phyloP scores from a whole-genome alignment of 176 grass and related monocot genomes.

The Bolboschoenus planiculmis region DNA sequence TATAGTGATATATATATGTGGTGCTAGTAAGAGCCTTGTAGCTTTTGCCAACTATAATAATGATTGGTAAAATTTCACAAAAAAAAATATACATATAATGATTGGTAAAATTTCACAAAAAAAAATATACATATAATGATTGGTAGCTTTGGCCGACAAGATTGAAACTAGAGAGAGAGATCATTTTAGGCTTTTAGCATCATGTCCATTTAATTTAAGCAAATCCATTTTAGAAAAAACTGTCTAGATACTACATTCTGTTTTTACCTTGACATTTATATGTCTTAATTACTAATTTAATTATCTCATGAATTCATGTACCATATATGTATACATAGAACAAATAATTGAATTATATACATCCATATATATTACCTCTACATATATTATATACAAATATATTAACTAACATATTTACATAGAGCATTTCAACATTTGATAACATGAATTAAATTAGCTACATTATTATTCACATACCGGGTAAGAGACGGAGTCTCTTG shows the following conservation, averaged over 20 bases:
- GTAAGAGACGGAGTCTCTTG: constrained; percentile 32
- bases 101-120: neutral
- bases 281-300: neutral
- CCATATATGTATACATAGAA: too few species aligned
- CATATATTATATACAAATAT: neutral
- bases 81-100: neutral
- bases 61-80: neutral
- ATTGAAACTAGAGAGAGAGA: neutral
- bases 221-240: neutral
- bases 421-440: neutral
- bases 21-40: neutral
- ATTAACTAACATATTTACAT: neutral
- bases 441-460: neutral
- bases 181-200: too few species aligned
- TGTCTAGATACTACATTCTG: neutral
- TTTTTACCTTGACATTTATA: neutral
- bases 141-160: neutral
- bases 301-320: too few species aligned
- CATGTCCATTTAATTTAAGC: neutral
- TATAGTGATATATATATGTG: neutral
- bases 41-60: neutral
- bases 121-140: neutral
- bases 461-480: constrained; percentile 11
- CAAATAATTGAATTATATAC: too few species aligned
- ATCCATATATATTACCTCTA: neutral